A percentile compares a stretch with the other conserved stretches of the same genome.
Evolutionary conservation across 257 asterid species (phyloP).

Genomic region (Petrea volubilis): DNA sequence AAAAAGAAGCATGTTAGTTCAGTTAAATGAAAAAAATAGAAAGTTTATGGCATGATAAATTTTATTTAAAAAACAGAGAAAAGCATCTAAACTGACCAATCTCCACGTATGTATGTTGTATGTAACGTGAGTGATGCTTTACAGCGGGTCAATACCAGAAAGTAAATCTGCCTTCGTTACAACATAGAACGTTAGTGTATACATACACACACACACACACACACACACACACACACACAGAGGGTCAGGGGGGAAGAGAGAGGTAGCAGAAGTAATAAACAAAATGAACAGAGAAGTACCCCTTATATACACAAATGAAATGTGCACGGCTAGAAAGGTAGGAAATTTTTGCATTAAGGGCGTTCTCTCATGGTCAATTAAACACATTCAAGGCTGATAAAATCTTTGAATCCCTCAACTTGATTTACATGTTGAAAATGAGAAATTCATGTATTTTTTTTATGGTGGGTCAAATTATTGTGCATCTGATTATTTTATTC

Average conservation of each 20-base stretch:
- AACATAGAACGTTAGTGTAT: slow-evolving; percentile 29
- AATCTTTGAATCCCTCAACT: background rate
- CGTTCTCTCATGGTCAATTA: background rate
- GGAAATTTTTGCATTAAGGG: background rate
- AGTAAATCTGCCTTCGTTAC: slow-evolving; percentile 49
- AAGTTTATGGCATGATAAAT: background rate
- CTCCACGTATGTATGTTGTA: slow-evolving; percentile 28
- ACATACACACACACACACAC: slow-evolving; percentile 17
- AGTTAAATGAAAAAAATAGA: background rate
- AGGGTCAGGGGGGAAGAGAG: slow-evolving; percentile 12
- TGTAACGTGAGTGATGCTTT: slow-evolving; percentile 37
- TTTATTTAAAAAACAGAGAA: slow-evolving; percentile 4
- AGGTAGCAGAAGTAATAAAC: slow-evolving; percentile 19
- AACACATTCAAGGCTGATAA: background rate
- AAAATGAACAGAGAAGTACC: slow-evolving; percentile 14
- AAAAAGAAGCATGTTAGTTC: slow-evolving; percentile 32
- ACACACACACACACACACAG: slow-evolving; percentile 24
- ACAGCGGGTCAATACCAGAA: slow-evolving; percentile 68
- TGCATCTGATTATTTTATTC: background rate
- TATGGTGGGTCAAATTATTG: too few relatives aligned
- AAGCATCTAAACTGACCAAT: slow-evolving; percentile 44
- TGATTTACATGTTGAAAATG: background rate
- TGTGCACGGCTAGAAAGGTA: slow-evolving; percentile 38
- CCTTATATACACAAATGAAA: slow-evolving; percentile 21
- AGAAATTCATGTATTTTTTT: background rate